Evolutionary conservation across 169 alveolate genomes (phyloP).

Genomic region (Plasmodium coatneyi): DNA sequence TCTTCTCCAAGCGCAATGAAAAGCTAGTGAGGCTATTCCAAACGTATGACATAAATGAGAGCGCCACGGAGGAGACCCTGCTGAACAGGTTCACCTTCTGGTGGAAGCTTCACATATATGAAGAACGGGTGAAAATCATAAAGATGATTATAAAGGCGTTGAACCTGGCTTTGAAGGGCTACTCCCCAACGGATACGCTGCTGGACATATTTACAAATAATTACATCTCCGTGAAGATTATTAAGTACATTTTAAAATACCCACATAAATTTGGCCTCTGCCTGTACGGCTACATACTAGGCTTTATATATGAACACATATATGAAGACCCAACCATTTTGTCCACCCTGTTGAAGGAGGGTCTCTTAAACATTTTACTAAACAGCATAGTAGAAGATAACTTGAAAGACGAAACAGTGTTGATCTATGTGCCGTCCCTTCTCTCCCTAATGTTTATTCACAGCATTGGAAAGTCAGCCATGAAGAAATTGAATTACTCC

Average conservation of each 20-base stretch:
- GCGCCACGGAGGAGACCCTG: constrained; percentile 22
- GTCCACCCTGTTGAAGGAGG: constrained; percentile 79
- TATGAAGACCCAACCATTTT: constrained; percentile 85
- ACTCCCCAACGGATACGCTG: constrained; percentile 72
- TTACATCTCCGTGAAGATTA: constrained; percentile 67
- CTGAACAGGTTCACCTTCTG: constrained; percentile 50
- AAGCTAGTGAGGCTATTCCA: constrained; percentile 4
- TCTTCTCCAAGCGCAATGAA: constrained; percentile 18
- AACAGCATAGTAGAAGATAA: constrained; percentile 79
- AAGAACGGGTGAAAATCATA: constrained; percentile 47
- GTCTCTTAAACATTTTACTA: constrained; percentile 79
- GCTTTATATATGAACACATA: constrained; percentile 81
- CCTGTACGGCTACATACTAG: constrained; percentile 80
- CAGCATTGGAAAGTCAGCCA: constrained; percentile 80
- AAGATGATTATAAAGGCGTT: constrained; percentile 61
- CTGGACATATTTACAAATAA: constrained; percentile 67
- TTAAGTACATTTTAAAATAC: constrained; percentile 73
- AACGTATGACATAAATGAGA: constrained; percentile 24
- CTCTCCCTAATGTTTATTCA: constrained; percentile 81
- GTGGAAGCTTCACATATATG: constrained; percentile 57
- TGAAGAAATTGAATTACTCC: constrained; percentile 76
- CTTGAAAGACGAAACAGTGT: constrained; percentile 81
- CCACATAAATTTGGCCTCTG: constrained; percentile 82
- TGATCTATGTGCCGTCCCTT: constrained; percentile 80
- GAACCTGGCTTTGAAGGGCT: constrained; percentile 66